These are phyloP conservation scores for Aegilops umbellulata DNA, from an alignment of 176 grass and related monocot genomes.

Conservation along the genomic window DNA sequence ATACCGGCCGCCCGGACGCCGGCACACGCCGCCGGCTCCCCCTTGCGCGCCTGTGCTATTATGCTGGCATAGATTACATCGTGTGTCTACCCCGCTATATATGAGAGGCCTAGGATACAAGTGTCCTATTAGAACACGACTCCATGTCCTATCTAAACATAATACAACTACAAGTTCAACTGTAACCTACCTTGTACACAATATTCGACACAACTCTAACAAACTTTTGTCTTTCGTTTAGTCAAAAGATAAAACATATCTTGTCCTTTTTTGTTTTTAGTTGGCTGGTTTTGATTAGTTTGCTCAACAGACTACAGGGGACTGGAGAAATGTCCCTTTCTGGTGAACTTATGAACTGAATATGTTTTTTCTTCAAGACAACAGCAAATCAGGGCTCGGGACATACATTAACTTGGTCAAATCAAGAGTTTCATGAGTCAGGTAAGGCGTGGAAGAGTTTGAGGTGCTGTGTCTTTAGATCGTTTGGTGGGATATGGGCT, in stretches of 20 bases:
- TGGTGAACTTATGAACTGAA: constrained; percentile 24
- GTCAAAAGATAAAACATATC: not conserved
- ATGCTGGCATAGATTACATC: too few relatives aligned
- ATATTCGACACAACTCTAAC: too few relatives aligned
- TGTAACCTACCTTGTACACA: too few relatives aligned
- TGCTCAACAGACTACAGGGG: constrained; percentile 19
- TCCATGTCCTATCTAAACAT: too few relatives aligned
- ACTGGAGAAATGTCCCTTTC: constrained; percentile 10
- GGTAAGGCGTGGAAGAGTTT: constrained; percentile 45
- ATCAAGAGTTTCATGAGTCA: constrained; percentile 9
- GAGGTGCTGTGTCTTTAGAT: constrained; percentile 50
- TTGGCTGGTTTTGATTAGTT: constrained; percentile 16
- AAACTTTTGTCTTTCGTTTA: not conserved
- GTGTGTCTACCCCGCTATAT: too few relatives aligned
- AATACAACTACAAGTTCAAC: too few relatives aligned
- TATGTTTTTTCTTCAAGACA: not conserved
- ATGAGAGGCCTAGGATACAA: too few relatives aligned
- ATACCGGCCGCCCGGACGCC: too few relatives aligned
- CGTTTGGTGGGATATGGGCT: constrained; percentile 82
- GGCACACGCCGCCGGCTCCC: too few relatives aligned
- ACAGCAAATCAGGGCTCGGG: not conserved
- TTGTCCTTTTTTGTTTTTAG: not conserved
- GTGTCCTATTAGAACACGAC: too few relatives aligned
- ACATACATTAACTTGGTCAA: not conserved
- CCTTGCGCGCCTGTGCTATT: too few relatives aligned